These are phyloP conservation scores for Wickerhamomyces chaumierensis DNA, from an alignment of 805 yeast species.

Conservation along the genomic window DNA sequence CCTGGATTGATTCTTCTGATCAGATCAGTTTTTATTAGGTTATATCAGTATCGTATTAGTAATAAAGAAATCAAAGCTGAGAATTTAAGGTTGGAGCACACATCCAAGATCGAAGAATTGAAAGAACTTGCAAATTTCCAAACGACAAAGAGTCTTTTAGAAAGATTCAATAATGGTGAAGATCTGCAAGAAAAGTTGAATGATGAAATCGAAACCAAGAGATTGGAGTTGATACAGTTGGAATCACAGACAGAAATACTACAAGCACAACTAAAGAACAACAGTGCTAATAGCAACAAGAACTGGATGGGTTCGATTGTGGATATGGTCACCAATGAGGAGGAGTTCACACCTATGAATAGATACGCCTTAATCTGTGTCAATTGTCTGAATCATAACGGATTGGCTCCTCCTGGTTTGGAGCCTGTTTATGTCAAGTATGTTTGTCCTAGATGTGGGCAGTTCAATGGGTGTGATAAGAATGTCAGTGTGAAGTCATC, in stretches of 20 bases:
- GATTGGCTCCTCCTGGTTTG: constrained; percentile 67
- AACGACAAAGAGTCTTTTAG: constrained; percentile 62
- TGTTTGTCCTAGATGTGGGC: constrained; percentile 57
- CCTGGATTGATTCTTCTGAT: constrained; percentile 3
- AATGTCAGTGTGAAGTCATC: no score
- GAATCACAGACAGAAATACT: constrained; percentile 1
- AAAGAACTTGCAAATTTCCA: constrained; percentile 66
- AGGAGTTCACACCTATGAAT: constrained; percentile 46
- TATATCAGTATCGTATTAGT: constrained; percentile 4
- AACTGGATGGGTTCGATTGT: constrained; percentile 30
- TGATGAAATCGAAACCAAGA: constrained; percentile 22
- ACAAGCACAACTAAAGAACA: neutral
- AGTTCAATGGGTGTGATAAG: constrained; percentile 18
- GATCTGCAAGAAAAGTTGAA: constrained; percentile 34
- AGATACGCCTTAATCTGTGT: constrained; percentile 66
- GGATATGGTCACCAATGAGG: constrained; percentile 43
- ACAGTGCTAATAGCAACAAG: neutral
- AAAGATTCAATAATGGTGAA: constrained; percentile 46
- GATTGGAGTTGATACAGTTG: constrained; percentile 4
- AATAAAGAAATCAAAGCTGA: constrained; percentile 14
- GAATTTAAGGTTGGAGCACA: constrained; percentile 32
- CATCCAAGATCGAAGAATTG: constrained; percentile 49
- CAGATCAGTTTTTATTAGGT: neutral
- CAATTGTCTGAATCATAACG: constrained; percentile 62
- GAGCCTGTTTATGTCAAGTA: constrained; percentile 40